These are phyloP conservation scores for Ceratopteris richardii DNA, from an alignment of 75 land plant species.

Conservation along the genomic window DNA sequence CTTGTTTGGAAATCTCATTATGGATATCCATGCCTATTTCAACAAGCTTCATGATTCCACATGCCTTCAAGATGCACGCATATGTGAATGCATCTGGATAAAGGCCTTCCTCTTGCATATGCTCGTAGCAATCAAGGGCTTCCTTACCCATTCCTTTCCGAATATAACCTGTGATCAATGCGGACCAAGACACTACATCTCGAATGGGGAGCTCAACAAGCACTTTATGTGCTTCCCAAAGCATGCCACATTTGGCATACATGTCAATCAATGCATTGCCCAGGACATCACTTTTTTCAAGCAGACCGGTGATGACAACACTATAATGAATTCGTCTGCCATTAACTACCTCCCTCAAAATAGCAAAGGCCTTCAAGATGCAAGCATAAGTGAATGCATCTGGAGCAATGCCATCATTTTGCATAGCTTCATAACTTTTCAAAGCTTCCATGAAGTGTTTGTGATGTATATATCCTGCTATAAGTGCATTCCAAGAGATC, in stretches of 20 bases:
- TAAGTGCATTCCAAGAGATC: conserved; percentile 8
- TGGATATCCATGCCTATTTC: not conserved
- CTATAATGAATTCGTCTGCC: not conserved
- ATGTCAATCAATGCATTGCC: no score
- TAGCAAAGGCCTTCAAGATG: not conserved
- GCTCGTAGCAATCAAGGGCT: not conserved
- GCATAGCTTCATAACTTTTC: conserved; percentile 6
- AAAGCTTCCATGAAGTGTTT: not conserved
- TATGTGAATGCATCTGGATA: not conserved
- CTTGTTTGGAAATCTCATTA: not conserved
- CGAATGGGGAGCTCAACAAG: not conserved
- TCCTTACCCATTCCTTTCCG: conserved; percentile 6
- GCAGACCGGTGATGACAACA: not conserved
- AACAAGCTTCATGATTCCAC: no score
- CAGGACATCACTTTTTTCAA: not conserved
- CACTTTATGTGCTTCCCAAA: not conserved
- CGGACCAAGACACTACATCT: conserved; percentile 9
- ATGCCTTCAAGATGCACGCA: not conserved
- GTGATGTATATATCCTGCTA: conserved; percentile 9
- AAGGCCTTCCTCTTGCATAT: not conserved
- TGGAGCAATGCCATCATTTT: not conserved
- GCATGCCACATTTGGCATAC: no score
- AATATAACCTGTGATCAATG: conserved; percentile 6
- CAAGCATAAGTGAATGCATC: not conserved
- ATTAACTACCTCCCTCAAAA: not conserved